These are phyloP conservation scores for Fusarium redolens DNA, from an alignment of 2,329 filamentous ascomycete genomes.

Conservation along the genomic window DNA sequence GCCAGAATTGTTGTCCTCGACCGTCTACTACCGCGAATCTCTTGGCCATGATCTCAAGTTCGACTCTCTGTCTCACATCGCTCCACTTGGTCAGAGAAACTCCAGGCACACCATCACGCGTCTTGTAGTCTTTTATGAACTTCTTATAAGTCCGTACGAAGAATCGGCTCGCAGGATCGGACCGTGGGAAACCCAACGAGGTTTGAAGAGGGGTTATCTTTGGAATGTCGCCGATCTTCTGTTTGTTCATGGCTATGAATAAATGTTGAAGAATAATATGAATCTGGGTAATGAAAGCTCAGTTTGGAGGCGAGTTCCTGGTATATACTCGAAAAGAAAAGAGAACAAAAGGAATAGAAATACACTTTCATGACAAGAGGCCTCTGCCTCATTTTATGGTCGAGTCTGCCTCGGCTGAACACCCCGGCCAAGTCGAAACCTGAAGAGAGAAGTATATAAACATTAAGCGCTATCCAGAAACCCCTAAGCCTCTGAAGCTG, in stretches of 20 bases:
- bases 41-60: neutral
- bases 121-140: neutral
- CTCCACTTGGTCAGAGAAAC: neutral
- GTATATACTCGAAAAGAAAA: neutral
- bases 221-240: neutral
- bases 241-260: neutral
- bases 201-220: neutral
- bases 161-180: neutral
- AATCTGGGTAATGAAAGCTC: accelerated
- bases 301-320: too few relatives aligned
- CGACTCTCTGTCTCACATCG: neutral
- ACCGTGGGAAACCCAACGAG: neutral
- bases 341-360: neutral
- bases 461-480: neutral
- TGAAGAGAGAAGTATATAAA: neutral
- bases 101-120: accelerated
- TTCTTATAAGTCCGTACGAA: neutral
- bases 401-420: neutral
- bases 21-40: neutral
- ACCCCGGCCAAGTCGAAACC: neutral
- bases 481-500: neutral
- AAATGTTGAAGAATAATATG: neutral
- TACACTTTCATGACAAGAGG: neutral
- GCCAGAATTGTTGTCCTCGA: neutral
- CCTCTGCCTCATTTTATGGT: neutral